A percentile compares a stretch with the other conserved stretches of the same genome.
Conservation (phyloP, 2,329 filamentous ascomycete species). For the Balansia obtecta region DNA sequence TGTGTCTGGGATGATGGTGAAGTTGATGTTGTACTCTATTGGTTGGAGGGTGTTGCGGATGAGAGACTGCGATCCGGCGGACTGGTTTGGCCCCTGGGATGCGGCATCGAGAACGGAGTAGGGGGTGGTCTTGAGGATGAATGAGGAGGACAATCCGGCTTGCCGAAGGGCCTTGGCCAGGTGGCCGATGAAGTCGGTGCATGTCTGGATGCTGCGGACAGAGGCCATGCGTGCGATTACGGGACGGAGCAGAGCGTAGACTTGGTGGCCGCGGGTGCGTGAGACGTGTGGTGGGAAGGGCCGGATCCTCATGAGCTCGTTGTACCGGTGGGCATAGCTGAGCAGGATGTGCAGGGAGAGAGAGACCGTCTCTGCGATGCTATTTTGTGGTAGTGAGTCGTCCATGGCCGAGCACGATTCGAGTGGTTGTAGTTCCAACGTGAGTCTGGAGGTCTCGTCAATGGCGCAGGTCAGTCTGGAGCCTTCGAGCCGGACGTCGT, state of each 20-base stretch:
- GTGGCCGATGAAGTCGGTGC: constrained; percentile 29
- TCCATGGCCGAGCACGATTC: constrained; percentile 24
- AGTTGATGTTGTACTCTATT: constrained; percentile 28
- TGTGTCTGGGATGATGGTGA: constrained; percentile 31
- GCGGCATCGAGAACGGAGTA: constrained; percentile 16
- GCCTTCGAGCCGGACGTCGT: constrained; percentile 54
- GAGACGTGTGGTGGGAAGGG: constrained; percentile 29
- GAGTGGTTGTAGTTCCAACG: constrained; percentile 57
- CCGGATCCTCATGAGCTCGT: constrained; percentile 55
- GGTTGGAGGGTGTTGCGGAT: constrained; percentile 29
- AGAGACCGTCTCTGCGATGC: constrained; percentile 51
- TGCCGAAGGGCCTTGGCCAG: constrained; percentile 31
- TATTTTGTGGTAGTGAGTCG: constrained; percentile 26
- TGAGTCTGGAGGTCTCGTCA: constrained; percentile 38
- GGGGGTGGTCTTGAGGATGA: constrained; percentile 28
- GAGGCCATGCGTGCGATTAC: constrained; percentile 37
- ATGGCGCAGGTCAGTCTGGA: constrained; percentile 43
- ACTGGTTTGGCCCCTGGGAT: constrained; percentile 22
- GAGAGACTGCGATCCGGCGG: constrained; percentile 31
- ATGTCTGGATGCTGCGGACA: constrained; percentile 25
- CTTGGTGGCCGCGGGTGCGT: constrained; percentile 25
- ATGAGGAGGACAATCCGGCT: constrained; percentile 32
- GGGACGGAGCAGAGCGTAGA: constrained; percentile 38
- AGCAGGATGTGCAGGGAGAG: constrained; percentile 65
- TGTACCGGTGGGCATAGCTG: constrained; percentile 65